Evolutionary conservation across 805 yeast genomes (phyloP), one percentile per base, ranked within the genome.

Genomic region (Kluyveromyces aestuarii): DNA sequence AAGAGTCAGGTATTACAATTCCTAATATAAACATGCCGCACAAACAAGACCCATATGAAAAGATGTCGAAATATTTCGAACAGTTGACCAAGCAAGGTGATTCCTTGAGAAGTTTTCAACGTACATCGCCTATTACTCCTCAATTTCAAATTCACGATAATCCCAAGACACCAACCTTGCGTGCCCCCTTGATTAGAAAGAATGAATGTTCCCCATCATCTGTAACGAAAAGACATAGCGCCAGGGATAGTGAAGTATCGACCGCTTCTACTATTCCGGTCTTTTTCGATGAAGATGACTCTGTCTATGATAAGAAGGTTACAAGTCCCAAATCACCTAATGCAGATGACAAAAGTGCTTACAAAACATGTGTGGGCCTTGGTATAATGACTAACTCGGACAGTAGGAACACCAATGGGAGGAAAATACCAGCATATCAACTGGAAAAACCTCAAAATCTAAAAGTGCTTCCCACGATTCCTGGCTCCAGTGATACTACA

Each of bases 261-360:
- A 63, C 67, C 5, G 66, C 58, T 1, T 64, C 69, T 6, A 64
- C 69, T 4, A 64, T 64, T 14, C 61, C 61, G 6, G 58, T 57
- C 48, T 46, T 43, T 16, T 47, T 48, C 10, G 64, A 63, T 19
- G 63, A 60, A 13, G 50, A 48, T 21, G 61, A 55, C 35, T 30
- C 35, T 11, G 35, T 30, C 2, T 30, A 30, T 30, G 35, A 30
- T 13, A 30, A 30, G 14, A 30, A 30, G 35, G 7, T 5, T 30
- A 11, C 35, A 30, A 30, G 35, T 30, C 35, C 35, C 7, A 13
- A 11, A 11, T 30, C 35, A 5, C 35, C 35, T 11, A 8, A 30
- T 11, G 11, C 40, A 37, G 25, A 37, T 10, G 39, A 11, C 2
- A 18, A 27, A 21, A 35, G 10, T 13, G 27, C 35, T 4, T 18